Conservation (phyloP, 2,329 filamentous ascomycete species). For the Hymenoscyphus scutula region DNA sequence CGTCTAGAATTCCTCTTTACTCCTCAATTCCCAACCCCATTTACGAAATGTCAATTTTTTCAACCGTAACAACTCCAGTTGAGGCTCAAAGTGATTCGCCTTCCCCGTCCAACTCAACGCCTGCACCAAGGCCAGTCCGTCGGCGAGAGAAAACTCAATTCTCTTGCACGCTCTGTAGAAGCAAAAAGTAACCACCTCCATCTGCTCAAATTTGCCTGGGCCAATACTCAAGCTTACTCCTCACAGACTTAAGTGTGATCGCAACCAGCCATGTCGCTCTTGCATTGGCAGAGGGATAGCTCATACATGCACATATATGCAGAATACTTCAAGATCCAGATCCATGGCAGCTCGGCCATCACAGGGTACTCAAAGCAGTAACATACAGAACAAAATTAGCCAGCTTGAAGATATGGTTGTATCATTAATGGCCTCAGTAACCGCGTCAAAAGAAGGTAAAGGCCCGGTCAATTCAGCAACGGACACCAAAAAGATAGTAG, state of each 20-base stretch:
- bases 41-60: slow-evolving; percentile 8
- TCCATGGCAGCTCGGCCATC: slow-evolving; percentile 36
- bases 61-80: not conserved
- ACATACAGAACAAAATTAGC: slow-evolving; percentile 51
- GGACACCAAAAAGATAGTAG: not conserved
- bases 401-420: slow-evolving; percentile 55
- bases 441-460: slow-evolving; percentile 1
- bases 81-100: not conserved
- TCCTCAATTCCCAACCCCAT: too few species aligned
- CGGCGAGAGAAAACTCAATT: slow-evolving; percentile 16
- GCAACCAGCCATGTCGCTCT: slow-evolving; percentile 48
- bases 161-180: slow-evolving; percentile 17
- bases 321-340: not conserved
- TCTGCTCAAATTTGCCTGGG: not conserved
- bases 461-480: not conserved
- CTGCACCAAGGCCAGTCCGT: slow-evolving; percentile 6
- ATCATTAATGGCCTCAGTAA: slow-evolving; percentile 43
- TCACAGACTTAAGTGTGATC: slow-evolving; percentile 47
- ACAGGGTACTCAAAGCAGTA: slow-evolving; percentile 44
- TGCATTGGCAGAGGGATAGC: slow-evolving; percentile 48
- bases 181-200: slow-evolving; percentile 13
- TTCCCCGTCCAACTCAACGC: not conserved
- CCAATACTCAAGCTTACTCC: not conserved
- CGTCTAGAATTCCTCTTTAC: too few species aligned
- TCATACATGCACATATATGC: slow-evolving; percentile 39